Evolutionary conservation across 2,329 filamentous ascomycete genomes (phyloP).

Genomic region (Ampelomyces quisqualis): DNA sequence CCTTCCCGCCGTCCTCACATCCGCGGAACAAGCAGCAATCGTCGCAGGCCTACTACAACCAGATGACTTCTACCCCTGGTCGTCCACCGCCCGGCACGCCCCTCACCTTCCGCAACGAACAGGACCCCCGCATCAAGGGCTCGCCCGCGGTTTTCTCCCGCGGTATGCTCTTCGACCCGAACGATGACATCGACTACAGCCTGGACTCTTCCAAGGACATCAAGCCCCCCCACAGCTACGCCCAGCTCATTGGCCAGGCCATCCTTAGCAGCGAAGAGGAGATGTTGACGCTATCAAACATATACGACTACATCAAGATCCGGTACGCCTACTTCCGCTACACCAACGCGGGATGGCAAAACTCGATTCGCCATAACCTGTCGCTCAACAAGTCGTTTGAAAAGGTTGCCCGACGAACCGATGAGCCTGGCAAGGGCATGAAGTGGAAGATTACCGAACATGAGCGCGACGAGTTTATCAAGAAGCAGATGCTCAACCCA

Average conservation of each 20-base stretch:
- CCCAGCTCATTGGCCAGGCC: conserved; percentile 93
- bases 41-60: conserved; percentile 34
- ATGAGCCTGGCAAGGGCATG: conserved; percentile 98
- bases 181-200: conserved; percentile 70
- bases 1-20: conserved; percentile 42
- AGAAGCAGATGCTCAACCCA: conserved; percentile 58
- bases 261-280: conserved; percentile 85
- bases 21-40: conserved; percentile 34
- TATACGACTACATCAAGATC: conserved; percentile 89
- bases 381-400: conserved; percentile 93
- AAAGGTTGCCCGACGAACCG: conserved; percentile 86
- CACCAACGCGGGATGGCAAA: conserved; percentile 90
- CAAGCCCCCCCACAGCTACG: conserved; percentile 95
- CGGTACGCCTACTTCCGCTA: conserved; percentile 93
- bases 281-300: conserved; percentile 86
- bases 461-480: conserved; percentile 81
- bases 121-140: conserved; percentile 43
- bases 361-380: conserved; percentile 94
- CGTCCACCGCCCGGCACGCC: conserved; percentile 37
- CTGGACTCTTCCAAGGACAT: conserved; percentile 83
- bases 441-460: conserved; percentile 95
- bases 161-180: conserved; percentile 54
- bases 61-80: conserved; percentile 42
- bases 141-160: conserved; percentile 53
- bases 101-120: conserved; percentile 39